Evolutionary conservation across 2,329 filamentous ascomycete genomes (phyloP).

Genomic region (Gaeumannomyces tritici): DNA sequence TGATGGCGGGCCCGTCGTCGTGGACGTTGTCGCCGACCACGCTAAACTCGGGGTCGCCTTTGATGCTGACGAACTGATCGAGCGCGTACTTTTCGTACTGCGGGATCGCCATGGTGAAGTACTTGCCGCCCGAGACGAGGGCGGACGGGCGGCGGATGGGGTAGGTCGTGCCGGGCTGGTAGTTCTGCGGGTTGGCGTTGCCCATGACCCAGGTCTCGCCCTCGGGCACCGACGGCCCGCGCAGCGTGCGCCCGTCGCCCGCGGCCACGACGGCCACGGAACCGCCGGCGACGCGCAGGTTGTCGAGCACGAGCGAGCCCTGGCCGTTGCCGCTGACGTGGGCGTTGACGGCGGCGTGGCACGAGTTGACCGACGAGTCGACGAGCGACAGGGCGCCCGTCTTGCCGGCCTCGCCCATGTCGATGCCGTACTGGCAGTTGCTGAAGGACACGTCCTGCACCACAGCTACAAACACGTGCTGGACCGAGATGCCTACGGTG

Average conservation of each 20-base stretch:
- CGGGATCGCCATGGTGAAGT: conserved; percentile 27
- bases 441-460: conserved; percentile 17
- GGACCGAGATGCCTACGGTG: conserved; percentile 18
- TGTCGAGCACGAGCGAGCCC: conserved; percentile 2
- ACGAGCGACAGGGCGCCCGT: background rate
- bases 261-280: conserved; percentile 13
- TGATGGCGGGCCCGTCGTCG: conserved; percentile 22
- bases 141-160: conserved; percentile 18
- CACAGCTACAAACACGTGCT: conserved; percentile 16
- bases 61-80: conserved; percentile 34
- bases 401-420: conserved; percentile 11
- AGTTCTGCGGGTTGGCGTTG: conserved; percentile 1
- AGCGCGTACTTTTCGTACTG: conserved; percentile 31
- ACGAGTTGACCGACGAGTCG: background rate
- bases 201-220: conserved; percentile 17
- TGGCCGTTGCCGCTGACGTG: background rate
- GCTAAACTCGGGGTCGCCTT: conserved; percentile 24
- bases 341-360: background rate
- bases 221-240: conserved; percentile 12
- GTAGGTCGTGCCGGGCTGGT: conserved; percentile 11
- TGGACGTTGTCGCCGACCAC: conserved; percentile 30
- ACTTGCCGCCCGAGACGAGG: conserved; percentile 23
- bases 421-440: conserved; percentile 19
- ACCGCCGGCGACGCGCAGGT: conserved; percentile 2
- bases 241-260: conserved; percentile 7